These are phyloP conservation scores for Lactarius pseudohatsudake DNA, from an alignment of 768 basidiomycete species.

Conservation along the genomic window DNA sequence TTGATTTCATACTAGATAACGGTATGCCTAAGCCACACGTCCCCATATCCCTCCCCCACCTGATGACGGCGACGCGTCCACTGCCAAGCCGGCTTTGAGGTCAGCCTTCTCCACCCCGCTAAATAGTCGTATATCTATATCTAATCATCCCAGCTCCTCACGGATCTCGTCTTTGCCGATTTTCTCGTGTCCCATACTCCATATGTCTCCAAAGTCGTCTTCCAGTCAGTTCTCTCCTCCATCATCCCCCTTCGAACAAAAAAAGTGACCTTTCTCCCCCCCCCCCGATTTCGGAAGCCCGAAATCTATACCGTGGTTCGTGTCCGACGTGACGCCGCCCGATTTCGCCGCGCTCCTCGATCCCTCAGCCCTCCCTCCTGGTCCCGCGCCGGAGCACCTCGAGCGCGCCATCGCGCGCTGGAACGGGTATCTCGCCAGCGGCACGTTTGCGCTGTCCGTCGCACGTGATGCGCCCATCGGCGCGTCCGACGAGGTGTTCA, in stretches of 20 bases:
- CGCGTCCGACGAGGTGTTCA: constrained; percentile 39
- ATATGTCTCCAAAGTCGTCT: constrained; percentile 75
- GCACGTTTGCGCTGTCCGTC: constrained; percentile 72
- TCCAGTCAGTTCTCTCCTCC: constrained; percentile 64
- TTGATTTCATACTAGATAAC: constrained; percentile 93
- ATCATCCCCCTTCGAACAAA: neutral
- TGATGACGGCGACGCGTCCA: neutral
- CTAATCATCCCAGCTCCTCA: constrained; percentile 64
- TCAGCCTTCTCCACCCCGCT: constrained; percentile 33
- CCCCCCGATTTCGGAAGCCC: constrained; percentile 50
- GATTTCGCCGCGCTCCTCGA: constrained; percentile 60
- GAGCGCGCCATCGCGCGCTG: constrained; percentile 66
- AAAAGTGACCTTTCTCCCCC: too few relatives aligned
- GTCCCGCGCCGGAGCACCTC: constrained; percentile 44
- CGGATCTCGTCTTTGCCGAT: constrained; percentile 90
- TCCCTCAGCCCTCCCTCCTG: constrained; percentile 31
- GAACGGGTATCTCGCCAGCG: constrained; percentile 65
- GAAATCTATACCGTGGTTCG: constrained; percentile 96
- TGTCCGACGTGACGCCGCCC: constrained; percentile 86
- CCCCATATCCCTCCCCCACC: neutral
- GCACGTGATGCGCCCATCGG: constrained; percentile 59
- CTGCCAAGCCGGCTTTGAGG: constrained; percentile 86
- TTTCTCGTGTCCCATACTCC: constrained; percentile 90
- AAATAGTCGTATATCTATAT: neutral
- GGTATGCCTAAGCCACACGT: constrained; percentile 42